Base-by-base conservation (phyloP, 192 early-diverging fungal genomes). In the Blastocladiella britannica region DNA sequence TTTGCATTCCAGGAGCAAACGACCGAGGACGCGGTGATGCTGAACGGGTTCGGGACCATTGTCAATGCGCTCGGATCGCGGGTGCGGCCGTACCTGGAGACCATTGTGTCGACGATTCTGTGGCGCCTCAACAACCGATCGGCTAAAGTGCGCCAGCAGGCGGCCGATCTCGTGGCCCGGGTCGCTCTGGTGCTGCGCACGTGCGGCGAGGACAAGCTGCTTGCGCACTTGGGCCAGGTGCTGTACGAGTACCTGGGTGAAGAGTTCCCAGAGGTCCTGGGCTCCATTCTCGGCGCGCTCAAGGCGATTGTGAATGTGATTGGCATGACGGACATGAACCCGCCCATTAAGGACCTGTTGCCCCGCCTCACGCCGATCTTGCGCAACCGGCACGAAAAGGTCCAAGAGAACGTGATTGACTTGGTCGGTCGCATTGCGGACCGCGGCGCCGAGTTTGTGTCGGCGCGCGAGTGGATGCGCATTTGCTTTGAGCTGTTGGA, bases 1-100 rank as follows among this genome's bases (percentile, higher is more conserved):
- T 97, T 89, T 66, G 91, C 95, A 7, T 98, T 98, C 80, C 93
- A 98, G 73, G 91, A 98, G 70, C 95, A 95, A 63, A 88, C 89
- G 0, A 76, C 83, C n/a, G 91, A 93, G 63, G 94, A 87, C 63
- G 72, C 79, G 53, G 76, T 87, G 37, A 87, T 95, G 80, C 67
- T 96, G 29, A 93, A 93, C 60, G 94, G 90, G 20, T 95, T 98
- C 61, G 93, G 93, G 61, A 89, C 84, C 0, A 87, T 92, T 0
- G 89, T 97, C 26, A 91, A 87, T 65, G 84, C 85, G 4, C 75
- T 98, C 28, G 88, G 89, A 23, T 69, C 79, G 58, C 82, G 95
- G 9, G 85, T 87, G 56, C 86, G 89, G 67, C 86, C 89, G 18
- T 97, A 97, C 64, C 58, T 98, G 52, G 87, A 84, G 53, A 93